phyloP scores from a whole-genome alignment of 2,329 filamentous ascomycete species.

The Colletotrichum tofieldiae region DNA sequence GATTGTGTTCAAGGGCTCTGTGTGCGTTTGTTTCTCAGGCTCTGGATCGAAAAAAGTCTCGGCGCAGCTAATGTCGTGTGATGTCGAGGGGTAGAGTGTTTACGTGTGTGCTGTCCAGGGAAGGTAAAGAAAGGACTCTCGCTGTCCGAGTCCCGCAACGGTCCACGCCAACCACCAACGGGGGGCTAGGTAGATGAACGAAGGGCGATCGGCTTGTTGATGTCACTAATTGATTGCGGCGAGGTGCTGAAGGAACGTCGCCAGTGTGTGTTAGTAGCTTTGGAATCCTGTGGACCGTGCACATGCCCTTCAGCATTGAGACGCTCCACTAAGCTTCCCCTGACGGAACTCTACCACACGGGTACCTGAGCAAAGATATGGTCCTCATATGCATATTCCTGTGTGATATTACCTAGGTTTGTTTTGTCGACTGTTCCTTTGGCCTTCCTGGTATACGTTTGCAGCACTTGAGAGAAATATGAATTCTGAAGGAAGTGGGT shows the following conservation, averaged over 20 bases:
- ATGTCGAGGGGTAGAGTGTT: conserved; percentile 21
- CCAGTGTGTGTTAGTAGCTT: neutral
- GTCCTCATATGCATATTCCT: neutral
- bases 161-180: conserved; percentile 14
- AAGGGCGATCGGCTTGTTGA: conserved; percentile 31
- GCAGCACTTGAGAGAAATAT: neutral
- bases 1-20: neutral
- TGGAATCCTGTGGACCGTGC: conserved; percentile 22
- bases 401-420: neutral
- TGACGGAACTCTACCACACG: neutral
- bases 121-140: conserved; percentile 13
- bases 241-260: conserved; percentile 7
- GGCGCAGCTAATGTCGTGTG: conserved; percentile 25
- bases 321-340: conserved; percentile 5
- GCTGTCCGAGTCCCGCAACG: conserved; percentile 30
- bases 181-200: conserved; percentile 15
- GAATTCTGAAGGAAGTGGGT: neutral
- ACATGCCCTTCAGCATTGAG: conserved; percentile 7
- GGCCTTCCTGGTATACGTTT: neutral
- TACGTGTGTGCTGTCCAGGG: conserved; percentile 9
- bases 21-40: conserved; percentile 1
- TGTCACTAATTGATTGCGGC: conserved; percentile 38
- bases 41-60: conserved; percentile 21
- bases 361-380: neutral
- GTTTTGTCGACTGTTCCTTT: neutral